Base-by-base conservation (phyloP, 768 basidiomycete genomes). In the Ramaria sp. region DNA sequence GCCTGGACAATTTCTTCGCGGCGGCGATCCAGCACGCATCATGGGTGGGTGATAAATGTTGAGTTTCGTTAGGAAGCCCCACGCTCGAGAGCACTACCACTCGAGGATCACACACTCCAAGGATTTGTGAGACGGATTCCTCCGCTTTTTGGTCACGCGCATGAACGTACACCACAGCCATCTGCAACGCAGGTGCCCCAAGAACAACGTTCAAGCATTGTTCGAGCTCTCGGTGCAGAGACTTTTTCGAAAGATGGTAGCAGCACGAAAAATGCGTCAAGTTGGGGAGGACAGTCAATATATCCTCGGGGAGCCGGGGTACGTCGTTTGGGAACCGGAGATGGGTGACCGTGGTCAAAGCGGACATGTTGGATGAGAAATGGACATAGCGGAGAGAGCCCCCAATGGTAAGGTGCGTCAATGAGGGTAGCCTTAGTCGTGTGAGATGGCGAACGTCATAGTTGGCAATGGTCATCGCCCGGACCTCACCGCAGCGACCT, bases 201-300 rank as follows among this genome's bases (percentile, higher is more conserved):
- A 55, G 25, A 4, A 55, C 42, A 25, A 28, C 34, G 28, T 25
- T 20, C 25, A 55, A 18, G 34, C 53, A 55, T n/a, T 27, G 22
- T 20, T 55, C 53, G 7, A 55, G 43, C 48, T 18, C 48, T 22
- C 34, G 30, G 22, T 47, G 20, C 16, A 22, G 42, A 27, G 53
- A 22, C 24, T 45, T 48, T 32, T 55, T 55, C 1, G 27, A 30
- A 1, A 34, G 53, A 16, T 28, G 32, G 28, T 45, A 55, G 43
- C 45, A 45, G 43, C 53, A 55, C 15, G 42, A 47, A 36, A 55
- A 55, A 30, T 43, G 42, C 18, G 43, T 55, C 22, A 55, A 34
- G 4, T 32, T 55, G n/a, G 43, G 53, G 12, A 55, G 16, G 22
- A 16, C 32, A 9, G 43, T 13, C 32, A 28, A 16, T 27, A 55